Base-by-base conservation (phyloP, 2,329 filamentous ascomycete species). In the Xylariales sp. region DNA sequence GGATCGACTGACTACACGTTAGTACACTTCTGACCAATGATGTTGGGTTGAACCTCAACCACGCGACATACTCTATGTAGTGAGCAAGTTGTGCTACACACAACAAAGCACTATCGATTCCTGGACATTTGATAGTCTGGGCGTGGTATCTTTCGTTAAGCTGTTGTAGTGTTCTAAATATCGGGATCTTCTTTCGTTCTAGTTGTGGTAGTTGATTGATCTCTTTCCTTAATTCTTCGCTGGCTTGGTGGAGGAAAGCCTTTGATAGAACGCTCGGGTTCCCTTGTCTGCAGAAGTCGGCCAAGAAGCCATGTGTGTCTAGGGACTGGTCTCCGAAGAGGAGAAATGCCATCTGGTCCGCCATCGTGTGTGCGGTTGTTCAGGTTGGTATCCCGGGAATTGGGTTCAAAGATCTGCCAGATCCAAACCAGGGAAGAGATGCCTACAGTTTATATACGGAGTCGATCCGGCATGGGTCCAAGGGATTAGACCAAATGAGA, bases 291-390 rank as follows among this genome's bases (percentile, higher is more conserved):
- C 63, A 71, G 51, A 75, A 72, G 44, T 73, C 66, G 38, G 78
- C 74, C 46, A 86, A 64, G 49, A 84, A 78, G 51, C 66, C 68
- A 57, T 83, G 77, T 52, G 81, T 81, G 59, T 84, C 79, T 53
- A 80, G 71, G 46, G 82, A 85, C 64, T 86, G 82, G 57, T 86
- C 82, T 65, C 82, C 82, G 58, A 86, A 84, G 47, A 86, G 74
- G 60, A 84, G 73, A 58, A 73, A 76, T 39, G 68, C 66, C 60
- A 74, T 64, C 56, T 69, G 61, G 60, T 66, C 60, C 54, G 62
- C 65, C 69, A 71, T 72, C 46, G 47, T 64, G 58, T n/a, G n/a
- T n/a, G 52, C 29, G 40, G 39, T 47, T 50, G 50, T 56, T 47
- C 50, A 50, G 52, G 51, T 54, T 44, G 25, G 34, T 42, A 36